phyloP scores from a whole-genome alignment of 345 rosid species.

The Turnera subulata region DNA sequence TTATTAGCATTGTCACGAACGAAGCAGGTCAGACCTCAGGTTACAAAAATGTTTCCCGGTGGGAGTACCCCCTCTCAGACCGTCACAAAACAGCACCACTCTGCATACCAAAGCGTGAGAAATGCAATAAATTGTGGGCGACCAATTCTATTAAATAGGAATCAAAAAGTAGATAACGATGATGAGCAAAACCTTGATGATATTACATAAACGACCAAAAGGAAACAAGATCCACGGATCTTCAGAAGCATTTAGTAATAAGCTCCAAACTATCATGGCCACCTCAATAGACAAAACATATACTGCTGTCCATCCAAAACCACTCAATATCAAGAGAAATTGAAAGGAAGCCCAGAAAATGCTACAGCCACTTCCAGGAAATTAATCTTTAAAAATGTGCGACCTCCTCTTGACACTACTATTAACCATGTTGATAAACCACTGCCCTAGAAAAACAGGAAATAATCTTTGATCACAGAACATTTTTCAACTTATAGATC shows the following conservation, averaged over 20 bases:
- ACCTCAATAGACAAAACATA: neutral
- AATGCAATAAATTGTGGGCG: no score
- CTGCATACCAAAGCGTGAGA: no score
- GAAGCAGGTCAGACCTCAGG: no score
- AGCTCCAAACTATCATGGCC: neutral
- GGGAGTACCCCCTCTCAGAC: no score
- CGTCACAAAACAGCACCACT: no score
- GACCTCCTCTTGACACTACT: neutral
- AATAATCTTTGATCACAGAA: constrained; percentile 1
- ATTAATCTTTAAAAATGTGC: neutral
- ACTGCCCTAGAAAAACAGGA: constrained; percentile 12
- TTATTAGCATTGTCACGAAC: no score
- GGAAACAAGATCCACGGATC: neutral
- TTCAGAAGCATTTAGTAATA: neutral
- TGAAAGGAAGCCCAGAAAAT: neutral
- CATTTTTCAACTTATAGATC: neutral
- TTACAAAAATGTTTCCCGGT: no score
- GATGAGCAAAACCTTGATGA: neutral
- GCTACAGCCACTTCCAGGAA: neutral
- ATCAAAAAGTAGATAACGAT: no score
- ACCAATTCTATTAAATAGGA: no score
- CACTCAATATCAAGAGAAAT: neutral
- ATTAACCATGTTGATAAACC: no score
- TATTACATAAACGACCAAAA: neutral
- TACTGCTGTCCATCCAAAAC: neutral